phyloP scores from a whole-genome alignment of 257 asterid genomes.

The Solanum chiquidenum region DNA sequence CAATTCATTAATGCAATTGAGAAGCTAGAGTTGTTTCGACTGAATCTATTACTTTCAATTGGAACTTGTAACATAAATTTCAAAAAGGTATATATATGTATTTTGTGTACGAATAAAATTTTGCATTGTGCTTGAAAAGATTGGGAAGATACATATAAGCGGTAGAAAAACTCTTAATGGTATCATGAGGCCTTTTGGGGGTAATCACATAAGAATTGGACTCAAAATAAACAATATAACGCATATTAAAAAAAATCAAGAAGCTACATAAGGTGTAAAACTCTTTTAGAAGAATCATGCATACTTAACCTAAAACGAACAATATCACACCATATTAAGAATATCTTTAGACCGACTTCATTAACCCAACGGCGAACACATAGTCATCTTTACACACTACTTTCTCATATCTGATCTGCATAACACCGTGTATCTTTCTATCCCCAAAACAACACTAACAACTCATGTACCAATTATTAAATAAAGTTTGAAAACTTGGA shows the following conservation, averaged over 20 bases:
- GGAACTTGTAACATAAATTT: background rate
- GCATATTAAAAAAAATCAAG: background rate
- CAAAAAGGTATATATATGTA: background rate
- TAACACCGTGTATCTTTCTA: background rate
- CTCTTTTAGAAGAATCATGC: background rate
- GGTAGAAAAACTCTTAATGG: background rate
- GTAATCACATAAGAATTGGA: background rate
- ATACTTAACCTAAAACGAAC: rapidly evolving
- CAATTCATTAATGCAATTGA: background rate
- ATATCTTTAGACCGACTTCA: background rate
- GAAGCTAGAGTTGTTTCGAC: background rate
- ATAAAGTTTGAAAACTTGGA: background rate
- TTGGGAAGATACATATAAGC: background rate
- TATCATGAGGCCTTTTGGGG: background rate
- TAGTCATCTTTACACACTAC: background rate
- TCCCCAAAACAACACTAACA: background rate
- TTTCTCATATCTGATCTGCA: background rate
- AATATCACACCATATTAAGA: background rate
- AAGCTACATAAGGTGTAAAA: background rate
- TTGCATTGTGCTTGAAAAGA: background rate
- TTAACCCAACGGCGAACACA: too few species aligned
- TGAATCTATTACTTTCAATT: background rate
- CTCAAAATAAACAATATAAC: background rate
- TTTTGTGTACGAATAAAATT: background rate
- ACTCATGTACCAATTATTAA: background rate